Base-by-base conservation (phyloP, 164 flowering plant species). In the Brasenia schreberi region DNA sequence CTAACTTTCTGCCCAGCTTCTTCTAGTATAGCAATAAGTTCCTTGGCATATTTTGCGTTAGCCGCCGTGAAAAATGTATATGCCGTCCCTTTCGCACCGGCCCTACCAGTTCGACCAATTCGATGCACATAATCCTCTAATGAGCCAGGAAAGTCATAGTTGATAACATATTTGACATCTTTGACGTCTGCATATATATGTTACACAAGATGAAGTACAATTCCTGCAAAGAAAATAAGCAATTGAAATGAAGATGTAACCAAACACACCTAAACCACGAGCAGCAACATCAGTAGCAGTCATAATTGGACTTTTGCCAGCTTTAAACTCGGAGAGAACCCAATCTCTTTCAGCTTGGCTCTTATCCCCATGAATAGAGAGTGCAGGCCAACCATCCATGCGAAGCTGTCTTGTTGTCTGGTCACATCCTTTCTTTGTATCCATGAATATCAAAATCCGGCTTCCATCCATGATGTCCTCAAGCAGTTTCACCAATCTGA, bases 361-460 rank as follows among this genome's bases (percentile, higher is more conserved):
- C 81, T 94, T 91, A 76, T 94, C 97, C 64, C 99, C 99, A 74
- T 94, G 99, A 69, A 94, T 94, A 66, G 99, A 91, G 33, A 94
- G 87, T 33, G 99, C 97, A 71, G 99, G 99, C 99, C 99, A 94
- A 67, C 96, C 99, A 83, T 91, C 99, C 95, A 85, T 89, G 27
- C 96, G 95, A 69, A 94, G 97, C 82, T 94, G 97, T 76, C 99
- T 78, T 18, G 98, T 94, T 43, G 84, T 74, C 68, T 91, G 97
- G 74, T 94, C 98, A 73, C 99, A 91, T 52, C 99, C 99, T 77
- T 89, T 94, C 75, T 94, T 94, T n/a, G 99, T 94, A 73, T 91
- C 99, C 93, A 94, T 85, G 77, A 94, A 94, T 66, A 94, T 84
- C 69, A 94, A 76, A 69, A 94, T 94, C 59, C 99, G 84, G 77